Percentiles rank a stretch among this genome's conserved stretches.
phyloP scores from a whole-genome alignment of 306 rosid genomes.

The Dalbergia cochinchinensis region DNA sequence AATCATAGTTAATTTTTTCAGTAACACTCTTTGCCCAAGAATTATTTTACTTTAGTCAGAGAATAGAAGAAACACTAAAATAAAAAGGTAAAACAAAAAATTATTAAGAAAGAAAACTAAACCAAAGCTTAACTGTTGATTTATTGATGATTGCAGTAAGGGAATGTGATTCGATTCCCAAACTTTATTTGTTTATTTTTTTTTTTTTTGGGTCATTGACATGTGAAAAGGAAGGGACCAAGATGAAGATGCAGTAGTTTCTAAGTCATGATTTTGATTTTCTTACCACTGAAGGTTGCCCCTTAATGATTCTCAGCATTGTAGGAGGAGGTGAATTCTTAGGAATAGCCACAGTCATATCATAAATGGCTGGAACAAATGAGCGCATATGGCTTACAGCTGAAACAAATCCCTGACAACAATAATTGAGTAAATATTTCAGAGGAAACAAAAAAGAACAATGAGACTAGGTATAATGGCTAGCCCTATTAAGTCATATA shows the following conservation, averaged over 20 bases:
- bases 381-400: constrained; percentile 83
- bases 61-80: constrained; percentile 5
- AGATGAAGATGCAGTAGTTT: constrained; percentile 13
- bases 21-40: constrained; percentile 14
- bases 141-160: neutral
- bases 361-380: constrained; percentile 89
- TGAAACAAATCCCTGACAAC: constrained; percentile 86
- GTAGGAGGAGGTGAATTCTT: constrained; percentile 88
- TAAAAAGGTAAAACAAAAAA: neutral
- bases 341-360: constrained; percentile 83
- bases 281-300: constrained; percentile 88
- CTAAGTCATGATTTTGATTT: constrained; percentile 40
- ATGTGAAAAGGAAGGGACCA: constrained; percentile 4
- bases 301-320: constrained; percentile 86
- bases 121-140: neutral
- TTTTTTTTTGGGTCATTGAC: no score
- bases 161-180: neutral
- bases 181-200: constrained; percentile 9
- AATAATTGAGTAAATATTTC: constrained; percentile 9
- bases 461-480: constrained; percentile 8
- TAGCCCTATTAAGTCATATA: neutral
- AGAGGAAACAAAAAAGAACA: constrained; percentile 20
- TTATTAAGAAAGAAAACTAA: neutral
- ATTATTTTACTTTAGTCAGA: constrained; percentile 10
- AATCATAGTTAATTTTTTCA: neutral